These are phyloP conservation scores for Cercospora sesami DNA, from an alignment of 2,329 filamentous ascomycete genomes.

Conservation along the genomic window DNA sequence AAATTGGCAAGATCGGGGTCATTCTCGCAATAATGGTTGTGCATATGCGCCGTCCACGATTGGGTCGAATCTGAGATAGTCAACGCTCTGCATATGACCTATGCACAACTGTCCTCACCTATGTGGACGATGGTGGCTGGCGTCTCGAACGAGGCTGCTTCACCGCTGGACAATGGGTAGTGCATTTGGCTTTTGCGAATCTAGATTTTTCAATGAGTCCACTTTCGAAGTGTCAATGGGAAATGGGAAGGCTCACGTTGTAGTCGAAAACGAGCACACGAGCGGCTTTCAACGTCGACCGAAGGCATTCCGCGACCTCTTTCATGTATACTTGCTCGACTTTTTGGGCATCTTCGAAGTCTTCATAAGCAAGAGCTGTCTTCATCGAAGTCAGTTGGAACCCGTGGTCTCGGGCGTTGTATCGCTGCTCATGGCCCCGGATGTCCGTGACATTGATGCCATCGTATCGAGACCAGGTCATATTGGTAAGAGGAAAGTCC, in stretches of 20 bases:
- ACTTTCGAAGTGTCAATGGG: neutral
- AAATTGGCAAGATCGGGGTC: neutral
- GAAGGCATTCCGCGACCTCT: neutral
- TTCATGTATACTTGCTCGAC: neutral
- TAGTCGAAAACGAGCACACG: neutral
- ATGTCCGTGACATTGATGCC: neutral
- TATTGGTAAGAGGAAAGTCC: neutral
- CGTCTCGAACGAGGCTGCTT: neutral
- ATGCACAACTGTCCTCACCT: neutral
- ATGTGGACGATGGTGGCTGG: neutral
- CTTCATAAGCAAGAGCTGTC: neutral
- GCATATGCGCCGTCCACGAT: neutral
- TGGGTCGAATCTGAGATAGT: neutral
- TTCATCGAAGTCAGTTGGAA: neutral
- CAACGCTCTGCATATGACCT: neutral
- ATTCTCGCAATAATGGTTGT: neutral
- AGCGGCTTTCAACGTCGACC: neutral
- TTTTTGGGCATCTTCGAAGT: neutral
- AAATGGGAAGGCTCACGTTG: neutral
- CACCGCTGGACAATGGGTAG: neutral
- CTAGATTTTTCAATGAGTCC: neutral
- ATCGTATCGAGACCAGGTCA: slow-evolving; percentile 1
- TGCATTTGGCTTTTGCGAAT: neutral
- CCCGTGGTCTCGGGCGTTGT: neutral
- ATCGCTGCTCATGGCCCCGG: neutral